Percentiles rank a stretch among this genome's conserved stretches.
phyloP scores from a whole-genome alignment of 306 rosid species.

The Prunus salicina region DNA sequence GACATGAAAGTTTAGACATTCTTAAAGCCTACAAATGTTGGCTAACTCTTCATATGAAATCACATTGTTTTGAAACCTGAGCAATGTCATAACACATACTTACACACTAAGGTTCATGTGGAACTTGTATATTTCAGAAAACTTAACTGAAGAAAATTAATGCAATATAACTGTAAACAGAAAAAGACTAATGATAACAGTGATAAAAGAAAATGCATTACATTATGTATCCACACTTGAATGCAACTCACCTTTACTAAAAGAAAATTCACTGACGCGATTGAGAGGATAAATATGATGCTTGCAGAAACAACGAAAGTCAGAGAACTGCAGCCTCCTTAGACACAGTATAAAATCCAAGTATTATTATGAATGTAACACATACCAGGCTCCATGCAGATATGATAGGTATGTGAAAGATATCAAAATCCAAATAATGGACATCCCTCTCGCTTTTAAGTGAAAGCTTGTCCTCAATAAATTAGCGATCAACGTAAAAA shows the following conservation, averaged over 20 bases:
- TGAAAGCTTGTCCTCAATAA: constrained; percentile 43
- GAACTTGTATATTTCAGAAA: background rate
- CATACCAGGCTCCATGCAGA: constrained; percentile 94
- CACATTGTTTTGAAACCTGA: background rate
- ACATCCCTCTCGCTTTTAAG: constrained; percentile 71
- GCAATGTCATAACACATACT: background rate
- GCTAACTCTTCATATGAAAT: background rate
- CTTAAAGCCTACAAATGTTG: background rate
- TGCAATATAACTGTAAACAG: background rate
- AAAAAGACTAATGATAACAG: background rate
- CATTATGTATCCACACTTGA: constrained; percentile 9
- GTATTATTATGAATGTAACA: constrained; percentile 8
- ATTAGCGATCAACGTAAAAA: constrained; percentile 54
- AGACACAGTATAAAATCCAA: background rate
- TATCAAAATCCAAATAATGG: constrained; percentile 68
- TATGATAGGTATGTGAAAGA: constrained; percentile 69
- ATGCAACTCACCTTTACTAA: constrained; percentile 70
- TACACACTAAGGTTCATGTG: background rate
- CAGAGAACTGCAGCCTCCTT: constrained; percentile 4
- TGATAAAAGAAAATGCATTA: background rate
- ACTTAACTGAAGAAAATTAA: background rate
- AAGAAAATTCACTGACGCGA: constrained; percentile 71
- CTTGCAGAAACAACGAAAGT: constrained; percentile 44
- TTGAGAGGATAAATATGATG: constrained; percentile 60
- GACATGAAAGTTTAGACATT: background rate